Percentiles rank a stretch among this genome's conserved stretches.
Evolutionary conservation across 495 filamentous ascomycete species (phyloP).

Genomic region (Evansstolkia leycettana): DNA sequence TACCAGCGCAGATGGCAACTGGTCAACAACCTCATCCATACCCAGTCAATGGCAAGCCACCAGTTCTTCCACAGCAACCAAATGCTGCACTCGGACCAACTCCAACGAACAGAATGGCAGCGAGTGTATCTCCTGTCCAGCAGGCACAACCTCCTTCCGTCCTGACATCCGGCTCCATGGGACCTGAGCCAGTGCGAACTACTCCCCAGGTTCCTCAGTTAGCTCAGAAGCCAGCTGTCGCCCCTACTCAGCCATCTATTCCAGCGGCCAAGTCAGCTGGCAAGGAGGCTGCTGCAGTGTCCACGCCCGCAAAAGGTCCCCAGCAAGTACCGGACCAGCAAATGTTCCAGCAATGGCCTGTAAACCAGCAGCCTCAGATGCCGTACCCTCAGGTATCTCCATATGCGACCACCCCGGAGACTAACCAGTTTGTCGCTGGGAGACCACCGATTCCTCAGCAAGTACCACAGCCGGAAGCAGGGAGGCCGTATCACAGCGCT

Average conservation of each 20-base stretch:
- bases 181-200: conserved; percentile 3
- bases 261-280: conserved; percentile 5
- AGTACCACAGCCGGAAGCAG: conserved; percentile 2
- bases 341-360: conserved; percentile 31
- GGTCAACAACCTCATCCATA: conserved; percentile 17
- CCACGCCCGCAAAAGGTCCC: conserved; percentile 5
- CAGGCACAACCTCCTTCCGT: conserved; percentile 8
- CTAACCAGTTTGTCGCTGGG: too few species aligned
- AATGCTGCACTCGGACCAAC: conserved; percentile 11
- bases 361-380: conserved; percentile 25
- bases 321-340: conserved; percentile 10
- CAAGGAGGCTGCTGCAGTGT: conserved; percentile 7
- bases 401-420: too few species aligned
- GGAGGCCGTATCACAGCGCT: not conserved
- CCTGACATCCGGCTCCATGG: conserved; percentile 1
- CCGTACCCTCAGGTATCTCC: conserved; percentile 3
- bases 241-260: conserved; percentile 4
- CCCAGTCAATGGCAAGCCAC: conserved; percentile 26
- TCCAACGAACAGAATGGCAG: conserved; percentile 7
- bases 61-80: conserved; percentile 15
- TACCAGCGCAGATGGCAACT: conserved; percentile 2
- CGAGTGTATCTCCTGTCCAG: conserved; percentile 10
- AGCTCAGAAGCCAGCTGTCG: conserved; percentile 7
- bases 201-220: conserved; percentile 17
- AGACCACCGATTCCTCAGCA: conserved; percentile 5